These are phyloP conservation scores for Helenozyma baotianmanensis DNA, from an alignment of 805 yeast species.

Conservation along the genomic window DNA sequence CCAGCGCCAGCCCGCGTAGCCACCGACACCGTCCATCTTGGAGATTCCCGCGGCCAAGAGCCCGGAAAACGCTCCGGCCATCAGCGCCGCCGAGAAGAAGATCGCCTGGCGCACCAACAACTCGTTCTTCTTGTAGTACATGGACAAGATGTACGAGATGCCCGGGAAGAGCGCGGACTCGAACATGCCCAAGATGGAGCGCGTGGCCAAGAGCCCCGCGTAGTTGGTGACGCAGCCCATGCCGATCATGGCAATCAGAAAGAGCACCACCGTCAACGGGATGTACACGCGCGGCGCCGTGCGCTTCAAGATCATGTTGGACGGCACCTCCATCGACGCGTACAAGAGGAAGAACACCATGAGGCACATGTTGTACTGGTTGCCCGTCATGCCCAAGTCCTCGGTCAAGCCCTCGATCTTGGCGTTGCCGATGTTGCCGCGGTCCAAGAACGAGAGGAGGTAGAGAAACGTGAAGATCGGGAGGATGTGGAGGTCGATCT, in stretches of 20 bases:
- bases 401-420: slow-evolving; percentile 9
- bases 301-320: slow-evolving; percentile 11
- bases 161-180: slow-evolving; percentile 39
- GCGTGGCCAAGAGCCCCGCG: slow-evolving; percentile 42
- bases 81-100: slow-evolving; percentile 32
- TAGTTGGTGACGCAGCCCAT: slow-evolving; percentile 59
- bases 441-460: slow-evolving; percentile 9
- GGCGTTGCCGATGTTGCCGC: slow-evolving; percentile 13
- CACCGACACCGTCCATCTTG: slow-evolving; percentile 30
- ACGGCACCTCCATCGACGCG: slow-evolving; percentile 10
- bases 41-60: slow-evolving; percentile 30
- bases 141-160: slow-evolving; percentile 32
- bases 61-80: slow-evolving; percentile 37
- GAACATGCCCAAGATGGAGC: slow-evolving; percentile 35
- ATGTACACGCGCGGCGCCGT: slow-evolving; percentile 64
- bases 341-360: slow-evolving; percentile 12
- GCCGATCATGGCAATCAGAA: slow-evolving; percentile 61
- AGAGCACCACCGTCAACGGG: slow-evolving; percentile 48
- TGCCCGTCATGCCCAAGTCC: slow-evolving; percentile 4
- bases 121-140: slow-evolving; percentile 35
- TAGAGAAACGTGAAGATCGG: slow-evolving; percentile 6
- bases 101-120: slow-evolving; percentile 32
- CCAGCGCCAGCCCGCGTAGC: slow-evolving; percentile 45
- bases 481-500: slow-evolving; percentile 3
- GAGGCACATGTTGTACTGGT: slow-evolving; percentile 8